phyloP scores from a whole-genome alignment of 768 basidiomycete genomes.

The Neoboletus brunneissimus region DNA sequence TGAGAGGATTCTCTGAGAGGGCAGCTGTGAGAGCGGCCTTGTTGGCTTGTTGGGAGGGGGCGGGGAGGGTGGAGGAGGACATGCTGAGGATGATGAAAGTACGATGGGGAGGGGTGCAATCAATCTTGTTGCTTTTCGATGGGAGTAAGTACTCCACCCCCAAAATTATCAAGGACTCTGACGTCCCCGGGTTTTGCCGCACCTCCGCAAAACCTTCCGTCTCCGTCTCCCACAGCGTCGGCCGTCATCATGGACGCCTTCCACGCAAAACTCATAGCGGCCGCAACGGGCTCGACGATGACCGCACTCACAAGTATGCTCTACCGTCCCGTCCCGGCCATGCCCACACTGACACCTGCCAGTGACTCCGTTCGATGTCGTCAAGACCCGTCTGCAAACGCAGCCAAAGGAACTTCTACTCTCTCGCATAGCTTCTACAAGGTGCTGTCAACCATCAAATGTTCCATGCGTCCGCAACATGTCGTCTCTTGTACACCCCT shows the following conservation, averaged over 20 bases:
- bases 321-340: constrained; percentile 5
- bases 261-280: constrained; percentile 77
- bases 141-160: too few relatives aligned
- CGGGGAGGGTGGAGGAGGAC: constrained; percentile 49
- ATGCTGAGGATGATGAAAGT: constrained; percentile 15
- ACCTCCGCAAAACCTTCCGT: neutral
- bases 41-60: constrained; percentile 70
- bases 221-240: neutral
- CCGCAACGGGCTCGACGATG: constrained; percentile 73
- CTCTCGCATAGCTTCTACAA: constrained; percentile 50
- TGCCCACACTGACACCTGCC: constrained; percentile 6
- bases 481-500: constrained; percentile 65
- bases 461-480: constrained; percentile 66
- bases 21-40: constrained; percentile 77
- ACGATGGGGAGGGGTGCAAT: neutral
- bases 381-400: constrained; percentile 96
- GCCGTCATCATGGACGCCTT: constrained; percentile 54
- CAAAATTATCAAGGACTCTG: neutral
- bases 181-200: constrained; percentile 27
- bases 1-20: constrained; percentile 51
- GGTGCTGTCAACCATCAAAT: constrained; percentile 66
- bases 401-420: constrained; percentile 62
- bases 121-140: constrained; percentile 3
- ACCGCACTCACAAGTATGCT: constrained; percentile 80
- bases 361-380: constrained; percentile 99